Percentiles rank a stretch among this genome's conserved stretches.
Evolutionary conservation across 805 yeast species (phyloP).

Genomic region (Suhomyces sp.): DNA sequence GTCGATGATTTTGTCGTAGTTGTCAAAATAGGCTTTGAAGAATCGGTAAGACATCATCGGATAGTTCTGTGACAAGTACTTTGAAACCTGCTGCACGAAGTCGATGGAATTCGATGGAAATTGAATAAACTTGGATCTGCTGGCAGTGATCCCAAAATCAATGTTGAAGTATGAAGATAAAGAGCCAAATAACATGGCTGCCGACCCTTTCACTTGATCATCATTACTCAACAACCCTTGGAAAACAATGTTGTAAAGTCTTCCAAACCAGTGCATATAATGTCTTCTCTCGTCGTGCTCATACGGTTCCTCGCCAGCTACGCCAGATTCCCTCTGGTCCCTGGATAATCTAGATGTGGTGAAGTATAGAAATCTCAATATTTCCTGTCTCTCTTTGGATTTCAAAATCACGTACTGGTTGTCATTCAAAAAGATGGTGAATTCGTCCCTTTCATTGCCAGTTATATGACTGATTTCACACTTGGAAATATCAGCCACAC

Average conservation of each 20-base stretch:
- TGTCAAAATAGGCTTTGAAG: constrained; percentile 47
- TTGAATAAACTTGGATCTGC: constrained; percentile 55
- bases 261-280: constrained; percentile 45
- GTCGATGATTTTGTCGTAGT: constrained; percentile 36
- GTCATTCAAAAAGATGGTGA: constrained; percentile 29
- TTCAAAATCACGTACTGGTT: constrained; percentile 27
- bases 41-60: constrained; percentile 64
- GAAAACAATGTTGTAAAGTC: constrained; percentile 60
- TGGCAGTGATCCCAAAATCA: constrained; percentile 55
- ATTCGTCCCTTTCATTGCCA: constrained; percentile 26
- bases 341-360: constrained; percentile 50
- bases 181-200: constrained; percentile 61
- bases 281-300: constrained; percentile 18
- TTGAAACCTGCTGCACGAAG: constrained; percentile 56
- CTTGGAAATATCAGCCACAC: constrained; percentile 30
- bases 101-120: constrained; percentile 67
- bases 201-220: constrained; percentile 57
- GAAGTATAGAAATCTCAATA: constrained; percentile 67
- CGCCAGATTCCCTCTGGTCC: constrained; percentile 10
- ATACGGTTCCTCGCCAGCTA: not conserved
- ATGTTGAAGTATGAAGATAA: constrained; percentile 58
- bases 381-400: constrained; percentile 47
- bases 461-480: constrained; percentile 34
- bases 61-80: constrained; percentile 50
- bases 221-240: constrained; percentile 64